Evolutionary conservation across 495 filamentous ascomycete genomes (phyloP), one percentile per base, ranked within the genome.

Genomic region (Penicillium coprophilum): DNA sequence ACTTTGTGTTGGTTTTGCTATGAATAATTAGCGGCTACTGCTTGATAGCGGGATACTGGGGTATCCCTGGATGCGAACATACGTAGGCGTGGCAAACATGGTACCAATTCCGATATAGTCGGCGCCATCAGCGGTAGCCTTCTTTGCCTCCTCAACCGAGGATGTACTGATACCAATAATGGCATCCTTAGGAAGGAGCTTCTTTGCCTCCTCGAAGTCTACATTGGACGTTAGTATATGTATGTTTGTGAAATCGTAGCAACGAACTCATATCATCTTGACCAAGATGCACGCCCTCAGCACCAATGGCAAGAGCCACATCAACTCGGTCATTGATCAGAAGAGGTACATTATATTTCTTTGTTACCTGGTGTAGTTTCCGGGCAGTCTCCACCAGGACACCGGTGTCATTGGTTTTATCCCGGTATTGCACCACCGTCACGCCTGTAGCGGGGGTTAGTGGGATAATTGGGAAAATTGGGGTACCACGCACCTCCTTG

Each of bases 241-340:
- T 27, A 44, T 45, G 23, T 45, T 44, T 46, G 40, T 38, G 10
- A 31, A 31, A 34, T 31, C 10, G 45, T 50, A 13, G 38, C 20
- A 27, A 67, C 80, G 52, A 71, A 91, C 89, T 80, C 77, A 96
- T 86, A 72, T 98, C 93, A 81, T 96, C 91, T 71, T 96, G 93
- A 30, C 94, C 93, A 39, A 98, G 80, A 70, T 98, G 93, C 13
- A 96, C 89, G 43, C 94, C 94, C 68, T 96, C 93, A 38, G 87
- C 92, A 6, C 85, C 88, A 41, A 89, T 82, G 15, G 90, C 94
- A 27, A 94, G 77, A 21, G 91, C 92, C 17, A 98, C 89, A 74
- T 96, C 92, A 6, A 96, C 80, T n/a, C 92, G 87, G 71, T 98
- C 94, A 68, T 98, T 97, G 74, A 98, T 92, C 36, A 98, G 73